Base-by-base conservation (phyloP, 1,284 basidiomycete genomes). In the Microbotryum intermedium region DNA sequence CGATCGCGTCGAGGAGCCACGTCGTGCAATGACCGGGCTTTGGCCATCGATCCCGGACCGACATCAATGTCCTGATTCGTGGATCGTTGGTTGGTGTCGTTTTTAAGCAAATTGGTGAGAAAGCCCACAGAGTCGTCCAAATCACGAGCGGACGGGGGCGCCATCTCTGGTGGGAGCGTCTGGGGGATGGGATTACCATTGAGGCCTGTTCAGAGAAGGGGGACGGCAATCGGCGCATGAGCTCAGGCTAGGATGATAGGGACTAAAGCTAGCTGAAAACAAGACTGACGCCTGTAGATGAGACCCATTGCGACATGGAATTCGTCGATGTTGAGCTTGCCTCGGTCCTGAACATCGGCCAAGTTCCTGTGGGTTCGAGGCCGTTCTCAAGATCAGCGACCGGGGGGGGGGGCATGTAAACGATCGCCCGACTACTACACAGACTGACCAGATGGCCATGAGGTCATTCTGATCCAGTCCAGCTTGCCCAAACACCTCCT, bases 281-380 rank as follows among this genome's bases (percentile, higher is more conserved):
- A 11, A 50, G 11, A 82, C 87, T 70, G 76, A 93, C 91, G 82
- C 71, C 94, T 85, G 77, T 94, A 97, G 73, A 98, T 97, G 59
- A 98, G 79, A 61, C 90, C 93, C 94, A 99, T 99, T 1, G 94
- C 95, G 58, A 97, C 89, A 74, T 98, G 92, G 75, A 99, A 99
- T 74, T 98, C 94, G 26, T 90, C 88, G 49, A 94, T 79, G 72
- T 97, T 97, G 59, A 97, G 82, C 76, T 91, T 93, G 34, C 92
- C 92, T 43, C 90, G 84, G 76, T 95, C 90, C 69, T 91, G 87
- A 46, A 82, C 81, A 75, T 97, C 92, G 28, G 90, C 88, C 10
- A 95, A 80, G 30, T 84, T 86, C 90, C 90, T 93, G 69, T 18
- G 46, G 20, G 28, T 6, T 6, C 44, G n/a, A 56, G 18, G 26